Base-by-base conservation (phyloP, 202 grass and related monocot genomes). In the Carex sylvatica region DNA sequence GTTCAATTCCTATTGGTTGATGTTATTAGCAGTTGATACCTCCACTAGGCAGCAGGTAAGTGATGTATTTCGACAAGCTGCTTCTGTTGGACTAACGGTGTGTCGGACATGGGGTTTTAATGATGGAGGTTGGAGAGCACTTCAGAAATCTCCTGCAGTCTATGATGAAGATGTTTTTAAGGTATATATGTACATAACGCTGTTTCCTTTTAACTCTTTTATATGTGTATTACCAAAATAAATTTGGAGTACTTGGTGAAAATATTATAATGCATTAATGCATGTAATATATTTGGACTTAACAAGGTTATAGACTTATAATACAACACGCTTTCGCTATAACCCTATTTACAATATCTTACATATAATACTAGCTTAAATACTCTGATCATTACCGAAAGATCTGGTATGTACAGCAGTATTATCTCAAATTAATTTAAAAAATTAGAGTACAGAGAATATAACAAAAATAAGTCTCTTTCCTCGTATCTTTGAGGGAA, bases 1-100 rank as follows among this genome's bases (percentile, higher is more conserved):
- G 8, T 94, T 94, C 86, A 94, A 94, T 64, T 70, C 89, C 0
- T 94, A 94, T 58, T 94, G 92, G 92, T 52, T 94, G 77, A 91
- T 94, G 92, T 58, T 87, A 35, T 84, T 94, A 6, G 89, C 89
- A 61, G 92, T 82, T 33, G 92, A 91, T 53, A 10, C 62, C 65
- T 91, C 89, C 20, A 91, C 89, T 12, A 86, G 87, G 65, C 80
- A 62, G 2, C 91, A 90, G 83, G 87, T 92, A 18, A 88, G 59
- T 12, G 90, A 94, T 47, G 90, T 90, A 54, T 87, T 94, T 81
- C 76, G 54, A 83, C 83, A 94, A 61, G 90, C 90, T 1, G 70
- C 84, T 11, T 78, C 84, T 31, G 86, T 88, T 0, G 90, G 92
- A 8, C 61, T 92, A 28, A 90, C 90, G 0, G 88, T 92, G 16